Evolutionary conservation across 2,329 filamentous ascomycete species (phyloP), one percentile per base, ranked within the genome.

Genomic region (Botryotinia convoluta): DNA sequence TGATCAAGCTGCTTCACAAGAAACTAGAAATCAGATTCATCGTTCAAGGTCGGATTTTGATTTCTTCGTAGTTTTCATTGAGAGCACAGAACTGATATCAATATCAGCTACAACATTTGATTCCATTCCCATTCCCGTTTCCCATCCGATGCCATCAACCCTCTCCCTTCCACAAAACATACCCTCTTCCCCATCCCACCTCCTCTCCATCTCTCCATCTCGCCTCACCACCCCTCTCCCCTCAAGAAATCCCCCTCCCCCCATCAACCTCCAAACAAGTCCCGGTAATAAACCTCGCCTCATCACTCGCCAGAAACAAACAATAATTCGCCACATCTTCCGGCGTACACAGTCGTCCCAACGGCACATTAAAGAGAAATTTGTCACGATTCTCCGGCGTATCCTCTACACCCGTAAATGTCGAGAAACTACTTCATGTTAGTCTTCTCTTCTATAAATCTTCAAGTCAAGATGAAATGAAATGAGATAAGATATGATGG

Each of bases 271-370:
- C 88, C 75, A 93, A 83, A 75, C 92, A 91, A n/a, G 90, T 86
- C 0, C 92, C 92, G 0, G 91, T 93, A 75, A 94, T 88, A 77
- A 94, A 93, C 4, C 84, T 86, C 0, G 89, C 90, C 79, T 94
- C 92, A 42, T 93, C 90, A 74, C 90, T 92, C 2, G 90, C 90
- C 63, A 94, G 81, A 79, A 91, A 94, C 29, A 90, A 85, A 75
- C 88, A 90, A 39, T 91, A 90, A 78, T 93, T 92, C 3, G 90
- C 91, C 51, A 94, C 87, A 80, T 94, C 92, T 16, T 85, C 83
- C 1, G 89, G 86, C n/a, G 86, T 86, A 1, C 87, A 87, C 5
- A 85, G 83, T 22, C 88, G 82, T 4, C 88, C 87, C 0, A 90
- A 81, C 0, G 88, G 88, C 12, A 90, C 83, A 0, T 85, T 84